Evolutionary conservation across 2,329 filamentous ascomycete species (phyloP).

Genomic region (Sporothrix brunneoviolacea): DNA sequence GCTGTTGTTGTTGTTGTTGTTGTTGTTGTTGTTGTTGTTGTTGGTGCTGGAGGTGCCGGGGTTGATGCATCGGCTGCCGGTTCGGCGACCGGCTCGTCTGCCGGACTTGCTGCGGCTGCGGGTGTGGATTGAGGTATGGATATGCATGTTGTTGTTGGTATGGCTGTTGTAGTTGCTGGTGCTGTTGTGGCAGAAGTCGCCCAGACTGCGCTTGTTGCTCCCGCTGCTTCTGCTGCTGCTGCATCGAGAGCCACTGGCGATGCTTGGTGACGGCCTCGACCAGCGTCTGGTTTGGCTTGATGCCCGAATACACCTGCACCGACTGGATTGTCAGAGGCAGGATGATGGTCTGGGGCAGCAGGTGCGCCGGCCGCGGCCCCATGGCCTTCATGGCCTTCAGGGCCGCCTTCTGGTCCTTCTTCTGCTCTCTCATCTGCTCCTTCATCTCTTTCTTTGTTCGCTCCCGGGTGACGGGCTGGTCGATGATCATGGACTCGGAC

Average conservation of each 20-base stretch:
- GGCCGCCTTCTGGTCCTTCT: slow-evolving; percentile 16
- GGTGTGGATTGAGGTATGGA: not conserved
- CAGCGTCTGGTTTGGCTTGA: slow-evolving; percentile 70
- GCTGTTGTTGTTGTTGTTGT: not conserved
- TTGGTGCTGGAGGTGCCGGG: not conserved
- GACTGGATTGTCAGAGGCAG: slow-evolving; percentile 69
- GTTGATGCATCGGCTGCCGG: not conserved
- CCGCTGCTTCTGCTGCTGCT: slow-evolving; percentile 2
- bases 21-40: not conserved
- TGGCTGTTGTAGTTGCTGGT: slow-evolving; percentile 9
- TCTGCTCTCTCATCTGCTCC: slow-evolving; percentile 5
- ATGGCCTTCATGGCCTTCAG: slow-evolving; percentile 31
- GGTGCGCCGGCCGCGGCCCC: slow-evolving; percentile 22
- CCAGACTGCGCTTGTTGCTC: slow-evolving; percentile 1
- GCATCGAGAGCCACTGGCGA: slow-evolving; percentile 10
- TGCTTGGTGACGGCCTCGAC: slow-evolving; percentile 50
- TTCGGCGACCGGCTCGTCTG: not conserved
- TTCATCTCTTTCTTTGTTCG: not conserved
- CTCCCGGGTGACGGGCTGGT: not conserved
- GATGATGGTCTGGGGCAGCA: slow-evolving; percentile 61
- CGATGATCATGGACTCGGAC: not conserved
- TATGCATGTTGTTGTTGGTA: not conserved
- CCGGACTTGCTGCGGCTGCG: not conserved
- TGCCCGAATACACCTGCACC: slow-evolving; percentile 79
- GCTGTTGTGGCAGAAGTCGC: slow-evolving; percentile 1